These are phyloP conservation scores for Dichomitus squalens DNA, from an alignment of 1,284 basidiomycete species.

Conservation along the genomic window DNA sequence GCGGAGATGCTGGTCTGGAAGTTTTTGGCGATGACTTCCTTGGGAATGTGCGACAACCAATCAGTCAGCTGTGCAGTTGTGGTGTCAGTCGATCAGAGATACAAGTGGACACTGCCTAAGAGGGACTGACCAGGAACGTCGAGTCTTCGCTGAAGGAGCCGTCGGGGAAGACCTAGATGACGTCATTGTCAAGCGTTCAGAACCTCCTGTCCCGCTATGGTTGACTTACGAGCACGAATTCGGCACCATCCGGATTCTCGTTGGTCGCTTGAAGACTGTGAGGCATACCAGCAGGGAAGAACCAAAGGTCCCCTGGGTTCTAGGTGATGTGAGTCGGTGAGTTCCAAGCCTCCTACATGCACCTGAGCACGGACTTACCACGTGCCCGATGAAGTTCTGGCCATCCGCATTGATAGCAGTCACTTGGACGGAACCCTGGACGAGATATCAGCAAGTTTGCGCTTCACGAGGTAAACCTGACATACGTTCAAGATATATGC, in stretches of 20 bases:
- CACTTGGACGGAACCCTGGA: slow-evolving; percentile 63
- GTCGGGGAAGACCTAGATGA: slow-evolving; percentile 57
- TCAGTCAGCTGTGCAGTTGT: slow-evolving; percentile 52
- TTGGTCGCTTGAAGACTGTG: slow-evolving; percentile 60
- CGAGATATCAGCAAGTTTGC: not conserved
- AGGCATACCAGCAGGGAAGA: slow-evolving; percentile 68
- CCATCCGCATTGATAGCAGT: slow-evolving; percentile 63
- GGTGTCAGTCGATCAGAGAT: slow-evolving; percentile 5
- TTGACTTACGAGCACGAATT: slow-evolving; percentile 65
- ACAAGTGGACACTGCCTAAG: slow-evolving; percentile 3
- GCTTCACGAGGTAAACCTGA: not conserved
- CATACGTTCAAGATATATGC: slow-evolving; percentile 61
- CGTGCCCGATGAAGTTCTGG: slow-evolving; percentile 60
- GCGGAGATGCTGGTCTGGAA: slow-evolving; percentile 57
- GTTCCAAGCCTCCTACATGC: not conserved
- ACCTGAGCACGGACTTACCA: slow-evolving; percentile 29
- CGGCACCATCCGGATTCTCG: slow-evolving; percentile 57
- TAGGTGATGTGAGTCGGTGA: slow-evolving; percentile 8
- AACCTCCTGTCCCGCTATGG: not conserved
- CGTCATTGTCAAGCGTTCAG: not conserved
- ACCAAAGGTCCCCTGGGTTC: slow-evolving; percentile 52
- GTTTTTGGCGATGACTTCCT: slow-evolving; percentile 70
- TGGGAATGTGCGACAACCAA: slow-evolving; percentile 65
- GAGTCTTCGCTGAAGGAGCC: slow-evolving; percentile 69
- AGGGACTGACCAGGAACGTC: slow-evolving; percentile 57